Conservation (phyloP, 305 asterid genomes). For the Fraxinus velutina region DNA sequence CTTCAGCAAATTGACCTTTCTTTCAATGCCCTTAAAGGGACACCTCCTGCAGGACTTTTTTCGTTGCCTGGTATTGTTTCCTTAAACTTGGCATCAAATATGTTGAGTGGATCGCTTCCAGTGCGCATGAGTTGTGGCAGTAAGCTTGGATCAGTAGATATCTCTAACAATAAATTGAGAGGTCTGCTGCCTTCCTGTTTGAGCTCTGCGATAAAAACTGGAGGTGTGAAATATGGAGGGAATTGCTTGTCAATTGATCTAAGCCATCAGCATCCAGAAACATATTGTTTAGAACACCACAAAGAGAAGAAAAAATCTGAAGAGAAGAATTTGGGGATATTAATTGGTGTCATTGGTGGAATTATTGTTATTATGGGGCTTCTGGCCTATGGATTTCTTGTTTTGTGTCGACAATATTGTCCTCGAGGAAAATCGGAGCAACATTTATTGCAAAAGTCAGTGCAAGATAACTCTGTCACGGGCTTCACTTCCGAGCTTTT, state of each 20-base stretch:
- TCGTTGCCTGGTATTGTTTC: constrained; percentile 36
- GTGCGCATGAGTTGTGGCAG: constrained; percentile 36
- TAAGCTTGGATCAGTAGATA: constrained; percentile 40
- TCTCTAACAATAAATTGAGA: constrained; percentile 48
- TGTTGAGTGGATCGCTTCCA: constrained; percentile 40
- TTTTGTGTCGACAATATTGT: constrained; percentile 39
- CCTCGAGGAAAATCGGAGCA: constrained; percentile 52
- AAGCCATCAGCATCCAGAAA: constrained; percentile 37
- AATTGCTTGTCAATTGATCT: constrained; percentile 42
- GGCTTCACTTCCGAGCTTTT: constrained; percentile 43
- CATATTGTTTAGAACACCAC: constrained; percentile 30
- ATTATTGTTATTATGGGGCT: constrained; percentile 29
- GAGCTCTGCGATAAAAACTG: constrained; percentile 26
- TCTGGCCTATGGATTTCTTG: constrained; percentile 41
- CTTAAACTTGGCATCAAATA: constrained; percentile 42
- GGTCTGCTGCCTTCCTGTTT: constrained; percentile 55
- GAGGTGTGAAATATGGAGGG: constrained; percentile 35
- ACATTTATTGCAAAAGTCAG: constrained; percentile 48
- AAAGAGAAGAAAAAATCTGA: constrained; percentile 25
- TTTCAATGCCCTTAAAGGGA: constrained; percentile 37
- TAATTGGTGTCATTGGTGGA: constrained; percentile 42
- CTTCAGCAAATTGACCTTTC: constrained; percentile 58
- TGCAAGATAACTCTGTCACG: constrained; percentile 40
- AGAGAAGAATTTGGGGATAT: constrained; percentile 31
- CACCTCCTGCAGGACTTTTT: constrained; percentile 20